A percentile compares a stretch with the other conserved stretches of the same genome.
Conservation (phyloP, 805 yeast genomes). For the Pichia heedii region DNA sequence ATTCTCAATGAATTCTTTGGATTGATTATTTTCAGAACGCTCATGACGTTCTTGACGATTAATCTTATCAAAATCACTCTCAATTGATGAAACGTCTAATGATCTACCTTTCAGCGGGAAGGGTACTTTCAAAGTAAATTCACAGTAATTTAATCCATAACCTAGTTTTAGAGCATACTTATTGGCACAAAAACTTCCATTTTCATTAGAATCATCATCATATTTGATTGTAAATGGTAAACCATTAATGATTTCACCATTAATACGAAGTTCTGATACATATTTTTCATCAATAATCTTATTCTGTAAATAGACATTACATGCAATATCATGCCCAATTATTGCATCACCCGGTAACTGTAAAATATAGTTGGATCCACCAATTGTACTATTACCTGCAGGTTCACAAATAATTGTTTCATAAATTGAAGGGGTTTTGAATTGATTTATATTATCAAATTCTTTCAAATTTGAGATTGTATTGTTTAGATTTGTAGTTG, state of each 20-base stretch:
- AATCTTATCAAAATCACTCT: background rate
- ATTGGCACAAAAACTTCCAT: slow-evolving; percentile 23
- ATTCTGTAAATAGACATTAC: slow-evolving; percentile 36
- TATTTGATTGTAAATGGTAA: slow-evolving; percentile 34
- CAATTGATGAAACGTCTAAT: background rate
- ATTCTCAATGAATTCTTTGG: slow-evolving; percentile 20
- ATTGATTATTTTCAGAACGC: slow-evolving; percentile 2
- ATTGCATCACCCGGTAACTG: slow-evolving; percentile 38
- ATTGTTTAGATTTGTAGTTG: slow-evolving; percentile 19
- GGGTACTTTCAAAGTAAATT: slow-evolving; percentile 27
- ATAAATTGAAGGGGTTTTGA: slow-evolving; percentile 5
- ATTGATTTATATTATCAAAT: background rate
- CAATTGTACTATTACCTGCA: slow-evolving; percentile 21
- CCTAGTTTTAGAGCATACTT: slow-evolving; percentile 29
- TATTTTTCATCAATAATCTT: slow-evolving; percentile 31
- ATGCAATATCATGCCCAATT: slow-evolving; percentile 33
- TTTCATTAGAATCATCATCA: slow-evolving; percentile 13
- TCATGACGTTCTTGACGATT: slow-evolving; percentile 1
- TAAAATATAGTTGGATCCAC: slow-evolving; percentile 33
- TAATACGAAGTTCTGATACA: slow-evolving; percentile 30
- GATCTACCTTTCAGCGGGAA: slow-evolving; percentile 9
- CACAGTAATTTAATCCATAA: slow-evolving; percentile 37
- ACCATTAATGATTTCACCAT: slow-evolving; percentile 37
- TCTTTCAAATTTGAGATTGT: slow-evolving; percentile 1
- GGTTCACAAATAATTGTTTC: slow-evolving; percentile 28